Conservation (phyloP, 2,329 filamentous ascomycete species). For the Gaeumannomyces tritici region DNA sequence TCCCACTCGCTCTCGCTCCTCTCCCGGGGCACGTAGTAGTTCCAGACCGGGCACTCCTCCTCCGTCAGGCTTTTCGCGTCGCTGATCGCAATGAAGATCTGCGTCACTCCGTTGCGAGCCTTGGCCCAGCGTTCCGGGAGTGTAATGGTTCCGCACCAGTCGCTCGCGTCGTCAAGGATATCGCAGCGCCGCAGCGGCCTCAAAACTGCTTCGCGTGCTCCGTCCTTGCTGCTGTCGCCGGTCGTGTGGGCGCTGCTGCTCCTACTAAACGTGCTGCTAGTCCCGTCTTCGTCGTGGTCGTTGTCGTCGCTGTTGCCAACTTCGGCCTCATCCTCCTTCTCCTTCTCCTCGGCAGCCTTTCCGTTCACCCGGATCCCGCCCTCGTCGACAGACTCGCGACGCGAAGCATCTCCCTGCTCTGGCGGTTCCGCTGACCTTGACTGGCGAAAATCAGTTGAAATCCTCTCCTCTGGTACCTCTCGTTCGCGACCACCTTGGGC, state of each 20-base stretch:
- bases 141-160: conserved; percentile 22
- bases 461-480: too few relatives aligned
- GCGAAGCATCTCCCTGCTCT: too few relatives aligned
- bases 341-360: too few relatives aligned
- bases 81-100: conserved; percentile 21
- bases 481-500: too few relatives aligned
- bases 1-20: conserved; percentile 21
- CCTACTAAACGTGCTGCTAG: background rate
- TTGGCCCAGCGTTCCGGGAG: conserved; percentile 13
- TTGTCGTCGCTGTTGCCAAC: too few relatives aligned
- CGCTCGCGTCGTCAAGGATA: conserved; percentile 17
- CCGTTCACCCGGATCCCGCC: background rate
- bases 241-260: conserved; percentile 5
- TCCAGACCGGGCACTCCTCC: conserved; percentile 21
- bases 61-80: conserved; percentile 21
- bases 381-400: too few relatives aligned
- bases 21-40: conserved; percentile 23
- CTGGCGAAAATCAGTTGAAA: too few relatives aligned
- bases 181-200: conserved; percentile 9
- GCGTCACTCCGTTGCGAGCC: conserved; percentile 3
- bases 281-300: background rate
- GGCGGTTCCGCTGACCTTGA: too few relatives aligned
- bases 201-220: too few relatives aligned
- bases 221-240: too few relatives aligned
- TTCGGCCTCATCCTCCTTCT: too few relatives aligned